Conservation (phyloP, 805 yeast genomes). For the Ogataea pilisensis region DNA sequence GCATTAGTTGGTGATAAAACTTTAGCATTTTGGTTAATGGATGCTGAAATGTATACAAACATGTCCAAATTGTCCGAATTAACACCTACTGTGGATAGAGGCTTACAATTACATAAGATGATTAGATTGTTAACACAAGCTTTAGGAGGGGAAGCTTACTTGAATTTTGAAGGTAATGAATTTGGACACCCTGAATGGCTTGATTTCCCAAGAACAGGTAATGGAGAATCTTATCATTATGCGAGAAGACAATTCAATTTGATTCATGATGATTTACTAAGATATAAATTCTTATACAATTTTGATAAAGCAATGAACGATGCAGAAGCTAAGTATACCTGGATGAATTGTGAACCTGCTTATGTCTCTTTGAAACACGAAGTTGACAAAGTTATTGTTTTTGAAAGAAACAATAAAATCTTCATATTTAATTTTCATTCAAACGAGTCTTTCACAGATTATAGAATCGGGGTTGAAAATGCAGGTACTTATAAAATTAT, state of each 20-base stretch:
- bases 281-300: conserved; percentile 73
- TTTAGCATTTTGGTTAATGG: conserved; percentile 97
- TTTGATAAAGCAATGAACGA: conserved; percentile 86
- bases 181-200: conserved; percentile 99
- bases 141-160: conserved; percentile 95
- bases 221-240: conserved; percentile 83
- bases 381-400: conserved; percentile 81
- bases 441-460: conserved; percentile 74
- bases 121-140: conserved; percentile 83
- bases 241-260: conserved; percentile 94
- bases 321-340: conserved; percentile 63
- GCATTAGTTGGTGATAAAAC: conserved; percentile 97
- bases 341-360: conserved; percentile 70
- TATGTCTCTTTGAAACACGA: conserved; percentile 87
- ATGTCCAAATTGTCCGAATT: conserved; percentile 76
- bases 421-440: conserved; percentile 93
- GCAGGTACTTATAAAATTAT: conserved; percentile 75
- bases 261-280: conserved; percentile 70
- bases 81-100: conserved; percentile 81
- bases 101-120: conserved; percentile 85
- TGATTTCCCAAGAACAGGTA: conserved; percentile 92
- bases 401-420: conserved; percentile 80
- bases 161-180: conserved; percentile 96
- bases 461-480: conserved; percentile 82
- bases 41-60: conserved; percentile 94